Evolutionary conservation across 345 rosid genomes (phyloP).

Genomic region (Acer saccharum): DNA sequence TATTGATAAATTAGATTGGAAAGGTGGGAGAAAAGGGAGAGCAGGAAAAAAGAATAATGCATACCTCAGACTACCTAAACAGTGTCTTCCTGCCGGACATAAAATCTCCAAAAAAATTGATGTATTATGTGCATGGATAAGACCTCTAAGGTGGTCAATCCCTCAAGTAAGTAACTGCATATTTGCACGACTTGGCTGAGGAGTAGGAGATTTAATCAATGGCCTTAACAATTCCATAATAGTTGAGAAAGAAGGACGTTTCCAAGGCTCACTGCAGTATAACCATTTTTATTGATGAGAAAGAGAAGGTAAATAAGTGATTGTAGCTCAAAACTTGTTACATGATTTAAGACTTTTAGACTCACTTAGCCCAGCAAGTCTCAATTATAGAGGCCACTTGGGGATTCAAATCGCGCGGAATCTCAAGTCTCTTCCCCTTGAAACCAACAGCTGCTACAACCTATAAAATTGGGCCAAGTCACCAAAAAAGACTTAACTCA

Average conservation of each 20-base stretch:
- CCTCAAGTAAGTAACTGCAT: constrained; percentile 47
- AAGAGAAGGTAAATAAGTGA: background rate
- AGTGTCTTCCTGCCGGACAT: constrained; percentile 41
- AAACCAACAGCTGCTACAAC: constrained; percentile 99
- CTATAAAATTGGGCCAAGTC: constrained; percentile 36
- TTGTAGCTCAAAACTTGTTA: background rate
- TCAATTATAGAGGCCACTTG: constrained; percentile 82
- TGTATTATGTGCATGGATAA: constrained; percentile 63
- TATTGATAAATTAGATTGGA: background rate
- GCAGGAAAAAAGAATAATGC: constrained; percentile 3
- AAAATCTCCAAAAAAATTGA: constrained; percentile 54
- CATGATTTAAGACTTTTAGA: constrained; percentile 12
- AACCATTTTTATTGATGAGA: constrained; percentile 18
- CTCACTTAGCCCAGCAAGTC: constrained; percentile 93
- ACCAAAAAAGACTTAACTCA: background rate
- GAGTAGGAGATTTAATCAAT: constrained; percentile 64
- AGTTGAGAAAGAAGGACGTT: constrained; percentile 86
- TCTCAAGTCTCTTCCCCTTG: constrained; percentile 86
- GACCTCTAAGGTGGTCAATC: constrained; percentile 18
- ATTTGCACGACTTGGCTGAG: constrained; percentile 59
- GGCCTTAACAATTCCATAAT: constrained; percentile 84
- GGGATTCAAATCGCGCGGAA: constrained; percentile 81
- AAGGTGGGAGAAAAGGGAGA: background rate
- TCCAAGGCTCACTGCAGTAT: constrained; percentile 82
- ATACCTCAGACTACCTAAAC: constrained; percentile 52